Evolutionary conservation across 2,329 filamentous ascomycete genomes (phyloP), one percentile per base, ranked within the genome.

Genomic region (Aspergillus ibericus): DNA sequence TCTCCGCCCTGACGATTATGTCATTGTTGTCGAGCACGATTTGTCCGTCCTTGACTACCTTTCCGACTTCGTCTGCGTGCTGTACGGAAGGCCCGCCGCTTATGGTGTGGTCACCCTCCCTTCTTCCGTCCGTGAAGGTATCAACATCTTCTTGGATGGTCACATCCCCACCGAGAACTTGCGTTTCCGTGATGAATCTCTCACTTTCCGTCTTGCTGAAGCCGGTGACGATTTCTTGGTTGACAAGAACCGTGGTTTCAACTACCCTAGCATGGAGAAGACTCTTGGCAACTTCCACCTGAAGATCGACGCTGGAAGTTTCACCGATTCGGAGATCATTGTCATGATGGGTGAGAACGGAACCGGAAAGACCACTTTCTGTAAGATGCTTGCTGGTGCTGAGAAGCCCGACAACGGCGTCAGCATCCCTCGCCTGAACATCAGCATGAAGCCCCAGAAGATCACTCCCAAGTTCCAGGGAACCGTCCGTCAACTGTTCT

Each of bases 331-430:
- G 0, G 95, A 99, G 75, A 99, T 99, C 68, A 87, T 99, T 58
- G 95, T 99, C 78, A 96, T 99, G 92, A 98, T 99, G 95, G 95
- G 95, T 68, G 93, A 98, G 82, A 99, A 99, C 80, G 95, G 95
- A 80, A 99, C 96, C 35, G 96, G 96, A 76, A 97, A 99, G 84
- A 99, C 95, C 1, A 99, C 95, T 5, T 99, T 99, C 84, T 98
- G 93, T 83, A 92, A 89, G 74, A 89, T 99, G 81, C 84, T 99
- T 66, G 95, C 95, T 58, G 96, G 96, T 73, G 91, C 90, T 38
- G 84, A 96, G 68, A 93, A 97, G 80, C 95, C 96, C 8, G 96
- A 99, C 70, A 87, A 85, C 68, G 87, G 83, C 65, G 82, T 85
- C 69, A 86, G 86, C 70, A 85, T 99, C 15, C 95, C 95, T 15